Evolutionary conservation across 345 rosid species (phyloP), one percentile per base, ranked within the genome.

Genomic region (Melastoma malabathricum): DNA sequence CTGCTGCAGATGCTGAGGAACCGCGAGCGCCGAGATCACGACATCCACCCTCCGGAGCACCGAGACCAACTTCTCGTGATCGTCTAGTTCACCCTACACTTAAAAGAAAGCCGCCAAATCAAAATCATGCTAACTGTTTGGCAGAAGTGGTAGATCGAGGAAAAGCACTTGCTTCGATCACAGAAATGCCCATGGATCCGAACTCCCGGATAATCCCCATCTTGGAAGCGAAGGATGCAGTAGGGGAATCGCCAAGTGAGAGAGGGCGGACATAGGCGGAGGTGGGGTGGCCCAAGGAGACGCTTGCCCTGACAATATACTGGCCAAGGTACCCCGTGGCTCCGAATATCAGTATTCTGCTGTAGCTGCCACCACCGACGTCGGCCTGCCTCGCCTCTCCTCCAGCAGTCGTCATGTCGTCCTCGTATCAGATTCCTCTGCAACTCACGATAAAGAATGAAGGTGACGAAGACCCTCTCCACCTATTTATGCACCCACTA

Each of bases 1-100:
- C 34, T 72, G 77, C 6, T 68, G 68, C 2, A 55, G 63, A 61
- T 58, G 52, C 22, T 72, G 77, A 48, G 73, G 77, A 50, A 46
- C 57, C 0, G 71, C 63, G 3, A 72, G 49, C 14, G 77, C 57
- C 3, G 77, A 68, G 23, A 72, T 72, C 66, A 72, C 71, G n/a
- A 72, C 43, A 54, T 72, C 77, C 3, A 68, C 71, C 56, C 53
- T 53, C 47, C 43, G 39, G 18, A 72, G n/a, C n/a, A 43, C 53
- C 2, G 56, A 64, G 2, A 64, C 70, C 16, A 72, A 47, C 52
- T 62, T 61, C 57, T 72, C 68, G 34, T 68, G 68, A 38, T 72
- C 77, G 5, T 68, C 65, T 47, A 72, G 13, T 3, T 63, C 65
- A 13, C 73, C 70, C 73, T 72, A 52, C 51, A 2, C 19, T 17